phyloP scores from a whole-genome alignment of 352 stramenopile genomes.

The Saprolegnia diclina region DNA sequence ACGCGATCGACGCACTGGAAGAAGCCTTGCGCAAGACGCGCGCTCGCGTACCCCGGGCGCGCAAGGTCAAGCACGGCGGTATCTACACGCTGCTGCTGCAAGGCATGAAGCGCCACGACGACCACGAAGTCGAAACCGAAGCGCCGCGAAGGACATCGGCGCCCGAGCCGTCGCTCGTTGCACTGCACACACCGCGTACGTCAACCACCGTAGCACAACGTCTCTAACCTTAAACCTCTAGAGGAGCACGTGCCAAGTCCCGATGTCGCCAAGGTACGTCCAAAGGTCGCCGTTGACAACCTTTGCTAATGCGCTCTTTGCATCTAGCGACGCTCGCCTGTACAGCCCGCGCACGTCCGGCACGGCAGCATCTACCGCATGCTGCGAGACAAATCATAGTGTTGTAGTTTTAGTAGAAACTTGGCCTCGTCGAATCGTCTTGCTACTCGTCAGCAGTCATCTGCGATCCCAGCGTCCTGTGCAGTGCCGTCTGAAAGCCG shows the following conservation, averaged over 20 bases:
- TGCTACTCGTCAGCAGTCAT: no score
- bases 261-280: neutral
- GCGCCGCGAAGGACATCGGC: slow-evolving; percentile 26
- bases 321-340: slow-evolving; percentile 29
- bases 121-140: slow-evolving; percentile 28
- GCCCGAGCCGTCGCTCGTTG: neutral
- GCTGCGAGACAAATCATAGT: slow-evolving; percentile 34
- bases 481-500: neutral
- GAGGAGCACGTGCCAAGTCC: neutral
- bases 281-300: neutral
- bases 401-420: neutral
- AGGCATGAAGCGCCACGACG: slow-evolving; percentile 46
- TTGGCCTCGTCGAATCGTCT: neutral
- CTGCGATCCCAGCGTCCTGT: no score
- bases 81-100: slow-evolving; percentile 69
- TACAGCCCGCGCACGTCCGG: slow-evolving; percentile 40
- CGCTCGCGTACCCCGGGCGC: slow-evolving; percentile 1
- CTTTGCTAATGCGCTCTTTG: neutral
- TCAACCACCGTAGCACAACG: neutral
- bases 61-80: slow-evolving; percentile 61
- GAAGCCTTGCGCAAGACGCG: slow-evolving; percentile 26
- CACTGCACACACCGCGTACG: neutral
- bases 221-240: no score
- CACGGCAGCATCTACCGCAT: slow-evolving; percentile 72
- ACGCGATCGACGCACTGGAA: slow-evolving; percentile 22